Evolutionary conservation across 179 eudicot species (phyloP).

Genomic region (Carnegiea gigantea): DNA sequence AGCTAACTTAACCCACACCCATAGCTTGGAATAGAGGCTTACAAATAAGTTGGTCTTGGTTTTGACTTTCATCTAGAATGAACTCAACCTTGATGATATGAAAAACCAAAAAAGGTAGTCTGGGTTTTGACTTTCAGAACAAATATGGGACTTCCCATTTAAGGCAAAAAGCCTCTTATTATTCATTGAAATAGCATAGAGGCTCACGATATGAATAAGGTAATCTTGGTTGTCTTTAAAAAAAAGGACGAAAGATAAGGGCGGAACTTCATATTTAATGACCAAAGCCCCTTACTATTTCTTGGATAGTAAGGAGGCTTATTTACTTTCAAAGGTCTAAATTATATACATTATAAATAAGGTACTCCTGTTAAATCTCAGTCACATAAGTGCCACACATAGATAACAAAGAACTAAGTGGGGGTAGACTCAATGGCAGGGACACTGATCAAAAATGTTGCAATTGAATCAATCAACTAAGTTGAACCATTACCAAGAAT

Average conservation of each 20-base stretch:
- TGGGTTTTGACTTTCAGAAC: not conserved
- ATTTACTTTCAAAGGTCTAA: not conserved
- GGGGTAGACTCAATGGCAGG: slow-evolving; percentile 3
- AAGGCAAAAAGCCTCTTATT: too few species aligned
- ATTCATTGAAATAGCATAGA: too few species aligned
- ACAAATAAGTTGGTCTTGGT: too few species aligned
- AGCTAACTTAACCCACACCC: not conserved
- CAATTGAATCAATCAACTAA: not conserved
- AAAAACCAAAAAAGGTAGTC: not conserved
- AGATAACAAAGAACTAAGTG: not conserved
- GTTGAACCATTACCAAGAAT: not conserved
- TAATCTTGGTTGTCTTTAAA: too few species aligned
- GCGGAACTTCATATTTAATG: not conserved
- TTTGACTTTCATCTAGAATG: not conserved
- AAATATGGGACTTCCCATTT: not conserved
- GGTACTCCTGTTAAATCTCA: slow-evolving; percentile 2
- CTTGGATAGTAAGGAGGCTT: not conserved
- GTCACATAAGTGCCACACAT: not conserved
- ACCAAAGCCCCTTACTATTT: not conserved
- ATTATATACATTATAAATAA: too few species aligned
- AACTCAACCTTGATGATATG: not conserved
- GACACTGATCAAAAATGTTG: slow-evolving; percentile 1
- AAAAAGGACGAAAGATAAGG: too few species aligned
- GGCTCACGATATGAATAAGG: too few species aligned
- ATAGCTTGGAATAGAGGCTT: not conserved